A percentile compares a stretch with the other conserved stretches of the same genome.
phyloP scores from a whole-genome alignment of 768 basidiomycete genomes.

The Dendrothele bispora region DNA sequence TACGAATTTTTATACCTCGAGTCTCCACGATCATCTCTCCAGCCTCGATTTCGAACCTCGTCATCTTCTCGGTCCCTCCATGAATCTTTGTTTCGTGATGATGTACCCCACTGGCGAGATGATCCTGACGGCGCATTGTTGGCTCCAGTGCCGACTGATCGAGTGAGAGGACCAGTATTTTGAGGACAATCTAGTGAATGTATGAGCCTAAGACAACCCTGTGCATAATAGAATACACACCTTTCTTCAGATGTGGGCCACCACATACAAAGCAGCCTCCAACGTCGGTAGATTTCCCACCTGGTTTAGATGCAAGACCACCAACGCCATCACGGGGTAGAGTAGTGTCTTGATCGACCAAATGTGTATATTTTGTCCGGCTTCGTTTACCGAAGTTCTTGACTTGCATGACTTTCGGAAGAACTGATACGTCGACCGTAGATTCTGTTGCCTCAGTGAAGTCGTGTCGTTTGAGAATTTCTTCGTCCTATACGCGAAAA shows the following conservation, averaged over 20 bases:
- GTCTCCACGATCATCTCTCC: conserved; percentile 19
- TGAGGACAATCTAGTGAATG: conserved; percentile 47
- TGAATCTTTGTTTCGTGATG: conserved; percentile 24
- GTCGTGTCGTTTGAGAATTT: conserved; percentile 81
- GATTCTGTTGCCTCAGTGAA: conserved; percentile 89
- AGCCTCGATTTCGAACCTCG: background rate
- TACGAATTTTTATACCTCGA: too few relatives aligned
- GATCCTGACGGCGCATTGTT: conserved; percentile 30
- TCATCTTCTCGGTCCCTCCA: conserved; percentile 32
- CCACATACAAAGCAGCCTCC: conserved; percentile 93
- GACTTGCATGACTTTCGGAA: conserved; percentile 97
- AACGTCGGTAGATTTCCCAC: conserved; percentile 52
- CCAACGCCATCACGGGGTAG: conserved; percentile 62
- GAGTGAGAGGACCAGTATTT: conserved; percentile 38
- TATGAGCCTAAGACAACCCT: too few relatives aligned
- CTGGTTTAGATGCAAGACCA: conserved; percentile 51
- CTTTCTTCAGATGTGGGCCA: conserved; percentile 91
- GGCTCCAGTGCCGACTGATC: conserved; percentile 27
- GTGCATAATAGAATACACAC: conserved; percentile 34
- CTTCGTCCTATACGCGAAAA: conserved; percentile 64
- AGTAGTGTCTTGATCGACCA: conserved; percentile 94
- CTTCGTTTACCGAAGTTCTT: conserved; percentile 92
- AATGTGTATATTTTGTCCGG: conserved; percentile 94
- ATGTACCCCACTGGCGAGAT: conserved; percentile 32
- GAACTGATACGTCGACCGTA: conserved; percentile 80